Conservation (phyloP, 2,329 filamentous ascomycete genomes). For the Thelonectria blattea region DNA sequence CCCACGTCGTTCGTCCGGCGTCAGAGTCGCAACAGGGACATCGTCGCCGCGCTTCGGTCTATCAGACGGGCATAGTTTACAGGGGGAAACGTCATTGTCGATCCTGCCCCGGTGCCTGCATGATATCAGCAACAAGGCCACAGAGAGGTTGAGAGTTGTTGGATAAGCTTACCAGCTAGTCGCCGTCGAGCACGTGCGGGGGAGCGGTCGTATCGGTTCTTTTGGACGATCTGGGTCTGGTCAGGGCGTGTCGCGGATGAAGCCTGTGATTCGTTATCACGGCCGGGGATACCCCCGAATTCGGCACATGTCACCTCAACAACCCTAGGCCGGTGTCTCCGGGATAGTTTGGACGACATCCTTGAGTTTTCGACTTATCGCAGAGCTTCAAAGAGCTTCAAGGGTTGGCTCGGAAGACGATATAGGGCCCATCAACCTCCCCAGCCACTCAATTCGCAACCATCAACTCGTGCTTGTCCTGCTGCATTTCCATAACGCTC, state of each 20-base stretch:
- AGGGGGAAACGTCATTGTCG: slow-evolving; percentile 23
- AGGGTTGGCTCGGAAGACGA: background rate
- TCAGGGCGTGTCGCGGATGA: slow-evolving; percentile 30
- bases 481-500: background rate
- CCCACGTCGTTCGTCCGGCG: slow-evolving; percentile 3
- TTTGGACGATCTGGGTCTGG: slow-evolving; percentile 12
- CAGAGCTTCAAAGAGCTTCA: background rate
- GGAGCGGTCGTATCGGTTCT: slow-evolving; percentile 23
- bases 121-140: slow-evolving; percentile 19
- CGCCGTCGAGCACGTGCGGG: slow-evolving; percentile 33
- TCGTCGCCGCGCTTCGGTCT: slow-evolving; percentile 26
- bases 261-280: slow-evolving; percentile 33
- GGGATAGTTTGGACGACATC: slow-evolving; percentile 1
- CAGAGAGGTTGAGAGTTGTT: slow-evolving; percentile 2
- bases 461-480: slow-evolving; percentile 12
- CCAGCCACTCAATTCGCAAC: background rate
- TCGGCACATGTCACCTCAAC: slow-evolving; percentile 12
- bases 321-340: background rate
- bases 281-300: slow-evolving; percentile 13
- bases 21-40: slow-evolving; percentile 15
- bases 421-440: background rate
- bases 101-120: slow-evolving; percentile 26
- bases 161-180: slow-evolving; percentile 16
- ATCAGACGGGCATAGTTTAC: slow-evolving; percentile 27
- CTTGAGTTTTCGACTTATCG: slow-evolving; percentile 8